Evolutionary conservation across 2,329 filamentous ascomycete genomes (phyloP).

Genomic region (Talaromyces marneffei): DNA sequence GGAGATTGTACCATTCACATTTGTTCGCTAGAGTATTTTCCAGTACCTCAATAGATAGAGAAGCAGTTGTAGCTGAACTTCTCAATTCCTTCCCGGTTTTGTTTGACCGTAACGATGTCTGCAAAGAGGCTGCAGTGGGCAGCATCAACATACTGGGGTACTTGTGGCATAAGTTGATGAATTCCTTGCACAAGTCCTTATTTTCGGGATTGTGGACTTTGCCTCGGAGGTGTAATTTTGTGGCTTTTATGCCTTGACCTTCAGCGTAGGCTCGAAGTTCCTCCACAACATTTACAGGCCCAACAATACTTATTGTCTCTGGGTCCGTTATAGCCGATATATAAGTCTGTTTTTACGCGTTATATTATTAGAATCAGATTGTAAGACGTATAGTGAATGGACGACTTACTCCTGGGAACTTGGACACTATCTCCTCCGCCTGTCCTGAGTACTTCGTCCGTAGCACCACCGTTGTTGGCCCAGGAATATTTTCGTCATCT

Average conservation of each 20-base stretch:
- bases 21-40: slow-evolving; percentile 3
- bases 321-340: slow-evolving; percentile 10
- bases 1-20: slow-evolving; percentile 9
- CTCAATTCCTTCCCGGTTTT: not conserved
- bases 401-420: slow-evolving; percentile 6
- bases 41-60: slow-evolving; percentile 1
- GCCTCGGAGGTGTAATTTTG: slow-evolving; percentile 8
- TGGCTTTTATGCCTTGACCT: slow-evolving; percentile 3
- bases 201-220: slow-evolving; percentile 13
- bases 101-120: slow-evolving; percentile 6
- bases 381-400: no score
- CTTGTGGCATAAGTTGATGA: not conserved
- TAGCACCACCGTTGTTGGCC: slow-evolving; percentile 9
- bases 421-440: slow-evolving; percentile 7
- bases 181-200: not conserved
- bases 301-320: slow-evolving; percentile 11
- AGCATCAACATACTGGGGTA: not conserved
- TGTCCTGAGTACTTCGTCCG: slow-evolving; percentile 9
- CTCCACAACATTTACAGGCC: not conserved
- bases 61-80: not conserved
- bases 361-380: no score
- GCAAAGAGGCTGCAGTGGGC: not conserved
- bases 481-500: slow-evolving; percentile 5
- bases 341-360: slow-evolving; percentile 12
- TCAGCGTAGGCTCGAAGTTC: slow-evolving; percentile 8